Percentiles rank a stretch among this genome's conserved stretches.
Conservation (phyloP, 371 early-diverging fungal genomes). For the Nematocida sp. region DNA sequence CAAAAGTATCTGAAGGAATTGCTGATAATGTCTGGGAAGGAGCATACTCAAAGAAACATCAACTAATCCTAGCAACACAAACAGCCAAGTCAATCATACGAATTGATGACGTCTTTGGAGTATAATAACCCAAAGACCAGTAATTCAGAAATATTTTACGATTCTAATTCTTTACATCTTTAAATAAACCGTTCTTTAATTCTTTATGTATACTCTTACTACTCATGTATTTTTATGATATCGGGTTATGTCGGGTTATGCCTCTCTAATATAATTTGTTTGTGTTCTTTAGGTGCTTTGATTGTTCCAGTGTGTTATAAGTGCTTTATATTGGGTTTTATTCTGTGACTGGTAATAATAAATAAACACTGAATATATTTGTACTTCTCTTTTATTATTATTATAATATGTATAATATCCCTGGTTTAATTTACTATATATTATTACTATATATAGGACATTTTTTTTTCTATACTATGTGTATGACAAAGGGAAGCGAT, state of each 20-base stretch:
- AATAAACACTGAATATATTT: background rate
- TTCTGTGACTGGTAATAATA: background rate
- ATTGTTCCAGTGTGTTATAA: too few species aligned
- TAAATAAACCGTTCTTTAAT: background rate
- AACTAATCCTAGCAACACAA: slow-evolving; percentile 92
- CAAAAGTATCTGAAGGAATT: background rate
- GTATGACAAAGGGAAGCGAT: background rate
- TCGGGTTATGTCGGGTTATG: too few species aligned
- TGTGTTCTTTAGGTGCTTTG: too few species aligned
- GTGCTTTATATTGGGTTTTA: too few species aligned
- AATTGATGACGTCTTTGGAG: slow-evolving; percentile 71
- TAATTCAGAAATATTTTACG: slow-evolving; percentile 1
- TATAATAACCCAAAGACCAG: background rate
- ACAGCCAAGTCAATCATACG: slow-evolving; percentile 89
- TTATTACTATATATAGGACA: background rate
- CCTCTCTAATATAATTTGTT: too few species aligned
- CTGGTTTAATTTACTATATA: background rate
- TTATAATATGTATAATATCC: background rate
- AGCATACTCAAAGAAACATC: slow-evolving; percentile 84
- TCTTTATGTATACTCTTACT: too few species aligned
- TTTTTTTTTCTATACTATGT: slow-evolving; percentile 46
- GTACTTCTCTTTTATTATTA: background rate
- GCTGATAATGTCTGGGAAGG: slow-evolving; percentile 56
- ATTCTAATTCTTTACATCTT: background rate
- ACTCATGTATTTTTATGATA: too few species aligned